Evolutionary conservation across 805 yeast genomes (phyloP).

Genomic region (Cephaloascus albidus): DNA sequence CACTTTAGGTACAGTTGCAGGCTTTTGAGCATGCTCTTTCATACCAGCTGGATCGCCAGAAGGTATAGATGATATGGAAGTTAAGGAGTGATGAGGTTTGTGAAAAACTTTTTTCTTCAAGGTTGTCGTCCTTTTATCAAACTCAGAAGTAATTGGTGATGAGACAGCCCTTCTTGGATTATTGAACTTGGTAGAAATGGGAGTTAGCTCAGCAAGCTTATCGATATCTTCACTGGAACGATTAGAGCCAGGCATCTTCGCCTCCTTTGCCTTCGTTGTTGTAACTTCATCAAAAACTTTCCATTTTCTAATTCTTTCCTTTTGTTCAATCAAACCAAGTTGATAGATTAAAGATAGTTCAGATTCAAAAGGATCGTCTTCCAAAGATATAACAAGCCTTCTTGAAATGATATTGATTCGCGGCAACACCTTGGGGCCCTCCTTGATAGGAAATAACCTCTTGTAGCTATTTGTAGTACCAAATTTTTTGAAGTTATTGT

Average conservation of each 20-base stretch:
- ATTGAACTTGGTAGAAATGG: slow-evolving; percentile 10
- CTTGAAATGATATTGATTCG: slow-evolving; percentile 44
- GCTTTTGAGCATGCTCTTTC: neutral
- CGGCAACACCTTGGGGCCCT: slow-evolving; percentile 42
- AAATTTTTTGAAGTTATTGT: slow-evolving; percentile 32
- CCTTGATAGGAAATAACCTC: slow-evolving; percentile 7
- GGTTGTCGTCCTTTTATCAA: slow-evolving; percentile 7
- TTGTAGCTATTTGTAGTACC: neutral
- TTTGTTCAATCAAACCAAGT: slow-evolving; percentile 61
- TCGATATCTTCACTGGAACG: slow-evolving; percentile 8
- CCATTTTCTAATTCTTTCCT: slow-evolving; percentile 42
- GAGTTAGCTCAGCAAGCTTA: slow-evolving; percentile 6
- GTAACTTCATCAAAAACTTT: slow-evolving; percentile 22
- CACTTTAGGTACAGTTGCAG: neutral
- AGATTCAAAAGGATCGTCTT: slow-evolving; percentile 86
- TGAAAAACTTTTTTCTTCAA: slow-evolving; percentile 2
- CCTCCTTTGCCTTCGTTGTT: slow-evolving; percentile 9
- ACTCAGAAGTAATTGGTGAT: slow-evolving; percentile 22
- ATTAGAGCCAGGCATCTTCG: slow-evolving; percentile 8
- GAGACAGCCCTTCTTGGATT: slow-evolving; percentile 14
- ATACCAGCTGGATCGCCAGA: too few species aligned
- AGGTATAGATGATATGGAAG: neutral
- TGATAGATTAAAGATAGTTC: slow-evolving; percentile 57
- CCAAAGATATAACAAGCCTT: slow-evolving; percentile 55
- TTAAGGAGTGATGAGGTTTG: neutral